Evolutionary conservation across 176 grass and related monocot species (phyloP).

Genomic region (Oryza brachyantha): DNA sequence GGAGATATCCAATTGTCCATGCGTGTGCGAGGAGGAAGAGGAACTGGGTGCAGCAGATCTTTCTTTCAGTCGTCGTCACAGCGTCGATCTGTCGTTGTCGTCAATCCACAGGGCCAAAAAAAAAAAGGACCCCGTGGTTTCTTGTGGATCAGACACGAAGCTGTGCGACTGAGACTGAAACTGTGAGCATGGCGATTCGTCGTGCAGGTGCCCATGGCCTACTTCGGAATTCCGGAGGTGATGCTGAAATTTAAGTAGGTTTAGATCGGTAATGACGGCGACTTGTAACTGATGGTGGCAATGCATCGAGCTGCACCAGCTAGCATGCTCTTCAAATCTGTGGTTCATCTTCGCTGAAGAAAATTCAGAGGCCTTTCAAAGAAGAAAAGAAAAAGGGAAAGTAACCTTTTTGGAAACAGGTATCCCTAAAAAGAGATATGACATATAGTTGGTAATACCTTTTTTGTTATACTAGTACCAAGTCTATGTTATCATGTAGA

Average conservation of each 20-base stretch:
- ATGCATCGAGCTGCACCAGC: not conserved
- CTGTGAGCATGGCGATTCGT: not conserved
- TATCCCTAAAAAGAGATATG: not conserved
- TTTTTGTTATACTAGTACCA: not conserved
- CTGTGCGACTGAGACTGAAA: not conserved
- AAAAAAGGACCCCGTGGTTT: not conserved
- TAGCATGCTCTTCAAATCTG: not conserved
- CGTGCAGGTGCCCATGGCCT: not conserved
- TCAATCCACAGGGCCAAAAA: not conserved
- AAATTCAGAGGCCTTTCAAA: not conserved
- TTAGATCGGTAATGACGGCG: slow-evolving; percentile 8
- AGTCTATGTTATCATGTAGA: no score
- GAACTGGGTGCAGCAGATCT: not conserved
- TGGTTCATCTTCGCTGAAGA: not conserved
- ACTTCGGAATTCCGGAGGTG: not conserved
- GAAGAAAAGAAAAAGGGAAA: not conserved
- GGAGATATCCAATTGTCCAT: not conserved
- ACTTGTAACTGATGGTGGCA: not conserved
- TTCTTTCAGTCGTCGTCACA: not conserved
- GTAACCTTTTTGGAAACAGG: not conserved
- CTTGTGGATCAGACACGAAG: not conserved
- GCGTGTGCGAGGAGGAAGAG: not conserved
- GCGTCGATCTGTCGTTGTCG: not conserved
- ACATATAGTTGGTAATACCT: not conserved
- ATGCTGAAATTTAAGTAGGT: not conserved